phyloP scores from a whole-genome alignment of 225 moss, liverwort and hornwort genomes.

The Sphagnum tenellum region DNA sequence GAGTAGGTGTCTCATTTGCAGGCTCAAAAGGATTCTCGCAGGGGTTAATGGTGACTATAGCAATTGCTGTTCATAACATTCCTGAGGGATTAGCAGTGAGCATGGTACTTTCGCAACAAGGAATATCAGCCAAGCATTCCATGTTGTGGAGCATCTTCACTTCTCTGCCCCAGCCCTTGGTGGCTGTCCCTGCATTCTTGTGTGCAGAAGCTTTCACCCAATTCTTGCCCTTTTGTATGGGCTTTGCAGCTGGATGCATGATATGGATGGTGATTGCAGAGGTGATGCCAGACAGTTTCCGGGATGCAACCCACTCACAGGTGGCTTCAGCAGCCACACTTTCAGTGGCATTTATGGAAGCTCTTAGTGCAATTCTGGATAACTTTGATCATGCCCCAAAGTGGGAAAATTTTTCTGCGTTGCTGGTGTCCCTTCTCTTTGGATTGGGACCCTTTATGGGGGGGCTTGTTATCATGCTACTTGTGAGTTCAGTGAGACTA shows the following conservation, averaged over 20 bases:
- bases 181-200: conserved; percentile 92
- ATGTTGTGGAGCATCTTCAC: conserved; percentile 99
- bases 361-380: conserved; percentile 72
- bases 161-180: conserved; percentile 84
- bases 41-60: conserved; percentile 85
- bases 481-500: conserved; percentile 32
- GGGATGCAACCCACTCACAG: conserved; percentile 79
- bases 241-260: conserved; percentile 98
- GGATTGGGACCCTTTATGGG: conserved; percentile 58
- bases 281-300: conserved; percentile 90
- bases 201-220: conserved; percentile 87
- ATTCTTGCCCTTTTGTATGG: conserved; percentile 89
- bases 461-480: conserved; percentile 38
- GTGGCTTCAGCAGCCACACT: conserved; percentile 86
- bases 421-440: conserved; percentile 48
- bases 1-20: conserved; percentile 93
- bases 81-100: conserved; percentile 96
- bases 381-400: conserved; percentile 33
- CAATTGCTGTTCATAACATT: conserved; percentile 94
- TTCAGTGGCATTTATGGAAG: conserved; percentile 92
- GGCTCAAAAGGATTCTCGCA: conserved; percentile 85
- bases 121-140: conserved; percentile 61
- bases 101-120: conserved; percentile 80
- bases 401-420: conserved; percentile 22
- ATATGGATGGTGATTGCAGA: conserved; percentile 99